Conservation (phyloP, 2,329 filamentous ascomycete genomes). For the Colletotrichum musicola region DNA sequence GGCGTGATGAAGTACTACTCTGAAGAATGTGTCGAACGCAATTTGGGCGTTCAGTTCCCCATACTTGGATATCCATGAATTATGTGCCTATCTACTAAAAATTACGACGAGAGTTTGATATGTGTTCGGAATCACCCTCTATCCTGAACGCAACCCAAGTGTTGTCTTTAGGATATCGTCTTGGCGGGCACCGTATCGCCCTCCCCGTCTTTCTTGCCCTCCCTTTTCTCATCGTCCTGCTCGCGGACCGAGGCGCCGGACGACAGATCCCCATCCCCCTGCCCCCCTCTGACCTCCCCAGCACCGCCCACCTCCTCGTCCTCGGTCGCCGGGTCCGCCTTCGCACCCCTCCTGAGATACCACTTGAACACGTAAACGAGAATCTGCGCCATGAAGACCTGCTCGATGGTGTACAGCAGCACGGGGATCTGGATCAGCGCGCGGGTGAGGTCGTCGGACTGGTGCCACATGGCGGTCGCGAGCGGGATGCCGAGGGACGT, state of each 20-base stretch:
- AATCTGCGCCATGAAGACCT: constrained; percentile 61
- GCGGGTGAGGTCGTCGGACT: constrained; percentile 65
- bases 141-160: not conserved
- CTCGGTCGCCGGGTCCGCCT: constrained; percentile 42
- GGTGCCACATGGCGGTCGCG: constrained; percentile 75
- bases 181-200: not conserved
- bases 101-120: no score
- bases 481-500: constrained; percentile 78
- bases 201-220: not conserved
- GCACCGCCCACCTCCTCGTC: constrained; percentile 19
- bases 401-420: constrained; percentile 71
- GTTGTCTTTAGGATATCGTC: not conserved
- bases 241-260: not conserved
- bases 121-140: no score
- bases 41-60: no score
- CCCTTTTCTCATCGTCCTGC: not conserved
- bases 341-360: constrained; percentile 53
- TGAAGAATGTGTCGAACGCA: no score
- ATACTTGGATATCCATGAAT: no score
- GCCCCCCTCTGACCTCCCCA: not conserved
- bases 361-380: constrained; percentile 61
- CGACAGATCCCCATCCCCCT: not conserved
- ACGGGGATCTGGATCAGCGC: constrained; percentile 74
- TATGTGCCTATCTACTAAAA: no score
- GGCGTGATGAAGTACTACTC: no score